Percentiles rank a stretch among this genome's conserved stretches.
phyloP scores from a whole-genome alignment of 2,329 filamentous ascomycete species.

The Hirsutella thompsonii region DNA sequence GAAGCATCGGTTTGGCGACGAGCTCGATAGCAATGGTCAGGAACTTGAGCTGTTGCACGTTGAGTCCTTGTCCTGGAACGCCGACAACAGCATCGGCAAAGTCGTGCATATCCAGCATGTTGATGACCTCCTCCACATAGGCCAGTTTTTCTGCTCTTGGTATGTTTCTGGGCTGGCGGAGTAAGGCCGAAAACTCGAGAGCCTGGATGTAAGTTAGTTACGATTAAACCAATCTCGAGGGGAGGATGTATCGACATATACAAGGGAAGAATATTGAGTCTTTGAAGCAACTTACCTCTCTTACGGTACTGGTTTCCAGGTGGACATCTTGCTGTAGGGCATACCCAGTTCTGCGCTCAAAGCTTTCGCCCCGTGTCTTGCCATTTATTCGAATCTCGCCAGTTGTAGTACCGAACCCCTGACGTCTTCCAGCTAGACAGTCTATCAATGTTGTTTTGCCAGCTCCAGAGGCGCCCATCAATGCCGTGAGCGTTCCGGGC shows the following conservation, averaged over 20 bases:
- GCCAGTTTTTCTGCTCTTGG: slow-evolving; percentile 9
- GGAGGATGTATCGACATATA: too few relatives aligned
- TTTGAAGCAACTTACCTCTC: slow-evolving; percentile 20
- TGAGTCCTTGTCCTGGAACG: slow-evolving; percentile 28
- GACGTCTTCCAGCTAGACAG: slow-evolving; percentile 46
- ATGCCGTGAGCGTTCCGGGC: slow-evolving; percentile 57
- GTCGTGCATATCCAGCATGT: slow-evolving; percentile 31
- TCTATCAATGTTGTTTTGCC: slow-evolving; percentile 55
- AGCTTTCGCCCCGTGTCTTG: slow-evolving; percentile 49
- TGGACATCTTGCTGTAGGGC: slow-evolving; percentile 54
- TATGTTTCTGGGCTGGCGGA: not conserved
- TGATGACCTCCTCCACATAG: slow-evolving; percentile 27
- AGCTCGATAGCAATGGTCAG: slow-evolving; percentile 37
- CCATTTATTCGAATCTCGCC: slow-evolving; percentile 43
- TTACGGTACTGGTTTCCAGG: slow-evolving; percentile 29
- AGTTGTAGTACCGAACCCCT: not conserved
- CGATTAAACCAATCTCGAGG: too few relatives aligned
- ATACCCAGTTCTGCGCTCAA: slow-evolving; percentile 61
- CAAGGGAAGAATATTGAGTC: too few relatives aligned
- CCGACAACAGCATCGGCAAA: slow-evolving; percentile 41
- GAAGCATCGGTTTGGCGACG: slow-evolving; percentile 28
- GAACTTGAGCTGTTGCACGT: slow-evolving; percentile 37
- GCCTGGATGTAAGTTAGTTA: not conserved
- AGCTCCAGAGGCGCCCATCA: slow-evolving; percentile 41
- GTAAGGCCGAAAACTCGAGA: not conserved